These are phyloP conservation scores for Scedosporium apiospermum DNA, from an alignment of 2,329 filamentous ascomycete genomes.

Conservation along the genomic window DNA sequence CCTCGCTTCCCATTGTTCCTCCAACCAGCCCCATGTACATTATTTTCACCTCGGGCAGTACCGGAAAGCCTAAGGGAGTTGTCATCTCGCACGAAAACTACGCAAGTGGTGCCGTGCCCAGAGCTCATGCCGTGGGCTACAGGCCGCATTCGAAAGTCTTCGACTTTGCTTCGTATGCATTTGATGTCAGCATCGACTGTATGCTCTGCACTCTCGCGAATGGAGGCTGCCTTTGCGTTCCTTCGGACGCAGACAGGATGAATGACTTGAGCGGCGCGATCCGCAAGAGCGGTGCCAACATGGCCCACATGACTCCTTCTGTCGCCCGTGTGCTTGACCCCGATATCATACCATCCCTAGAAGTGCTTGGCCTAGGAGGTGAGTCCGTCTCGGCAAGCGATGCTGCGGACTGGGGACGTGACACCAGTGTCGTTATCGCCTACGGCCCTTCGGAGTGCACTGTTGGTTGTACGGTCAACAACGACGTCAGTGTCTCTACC, in stretches of 20 bases:
- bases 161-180: conserved; percentile 43
- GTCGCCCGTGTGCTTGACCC: conserved; percentile 37
- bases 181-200: conserved; percentile 45
- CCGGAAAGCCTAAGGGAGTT: conserved; percentile 54
- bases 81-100: conserved; percentile 39
- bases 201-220: conserved; percentile 42
- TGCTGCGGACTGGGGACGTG: conserved; percentile 34
- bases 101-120: conserved; percentile 33
- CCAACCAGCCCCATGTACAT: conserved; percentile 37
- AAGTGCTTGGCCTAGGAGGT: conserved; percentile 38
- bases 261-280: conserved; percentile 39
- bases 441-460: conserved; percentile 47
- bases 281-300: conserved; percentile 32
- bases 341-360: conserved; percentile 34
- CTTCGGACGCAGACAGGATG: conserved; percentile 42
- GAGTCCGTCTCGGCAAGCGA: conserved; percentile 44
- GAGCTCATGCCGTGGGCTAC: conserved; percentile 32
- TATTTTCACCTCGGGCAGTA: conserved; percentile 58
- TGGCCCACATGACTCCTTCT: conserved; percentile 41
- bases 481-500: conserved; percentile 27
- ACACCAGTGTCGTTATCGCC: conserved; percentile 37
- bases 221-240: conserved; percentile 43
- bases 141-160: conserved; percentile 30
- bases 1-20: conserved; percentile 27
- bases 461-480: conserved; percentile 40